These are phyloP conservation scores for Porpolomopsis calyptriformis DNA, from an alignment of 768 basidiomycete species.

Conservation along the genomic window DNA sequence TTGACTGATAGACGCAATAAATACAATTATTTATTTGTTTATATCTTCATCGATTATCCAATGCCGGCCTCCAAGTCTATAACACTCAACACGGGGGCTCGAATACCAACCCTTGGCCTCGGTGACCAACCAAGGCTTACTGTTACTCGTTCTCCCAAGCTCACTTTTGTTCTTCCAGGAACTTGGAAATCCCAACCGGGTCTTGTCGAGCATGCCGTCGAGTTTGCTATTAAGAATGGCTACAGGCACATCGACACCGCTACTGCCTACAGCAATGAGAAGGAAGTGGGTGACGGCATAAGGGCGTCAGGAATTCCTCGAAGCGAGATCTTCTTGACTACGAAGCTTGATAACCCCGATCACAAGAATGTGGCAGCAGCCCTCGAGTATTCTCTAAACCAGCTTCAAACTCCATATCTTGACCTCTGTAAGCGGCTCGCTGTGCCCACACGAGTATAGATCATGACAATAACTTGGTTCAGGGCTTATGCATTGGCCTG, in stretches of 20 bases:
- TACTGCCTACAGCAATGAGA: constrained; percentile 61
- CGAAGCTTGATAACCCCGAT: constrained; percentile 56
- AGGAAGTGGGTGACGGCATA: constrained; percentile 75
- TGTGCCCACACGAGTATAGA: constrained; percentile 12
- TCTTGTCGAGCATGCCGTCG: constrained; percentile 63
- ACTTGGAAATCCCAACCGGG: constrained; percentile 72
- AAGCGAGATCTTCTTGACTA: constrained; percentile 69
- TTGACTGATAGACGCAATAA: constrained; percentile 28
- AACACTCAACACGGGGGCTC: constrained; percentile 66
- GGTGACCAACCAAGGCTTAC: constrained; percentile 25
- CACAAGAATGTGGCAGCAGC: constrained; percentile 49
- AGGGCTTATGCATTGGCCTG: constrained; percentile 79
- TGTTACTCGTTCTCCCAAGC: background rate
- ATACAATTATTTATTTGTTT: background rate
- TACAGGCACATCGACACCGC: constrained; percentile 71
- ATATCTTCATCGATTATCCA: background rate
- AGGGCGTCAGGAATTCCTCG: constrained; percentile 64
- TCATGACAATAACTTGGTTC: background rate
- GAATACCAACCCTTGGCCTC: constrained; percentile 67
- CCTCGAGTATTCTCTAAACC: constrained; percentile 57
- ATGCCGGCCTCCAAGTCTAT: constrained; percentile 43
- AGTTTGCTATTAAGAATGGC: constrained; percentile 59
- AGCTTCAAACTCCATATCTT: constrained; percentile 64
- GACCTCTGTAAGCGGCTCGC: constrained; percentile 65
- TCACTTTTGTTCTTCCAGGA: constrained; percentile 30